Evolutionary conservation across 139 green algal genomes (phyloP).

Genomic region (Chlorella vulgaris): DNA sequence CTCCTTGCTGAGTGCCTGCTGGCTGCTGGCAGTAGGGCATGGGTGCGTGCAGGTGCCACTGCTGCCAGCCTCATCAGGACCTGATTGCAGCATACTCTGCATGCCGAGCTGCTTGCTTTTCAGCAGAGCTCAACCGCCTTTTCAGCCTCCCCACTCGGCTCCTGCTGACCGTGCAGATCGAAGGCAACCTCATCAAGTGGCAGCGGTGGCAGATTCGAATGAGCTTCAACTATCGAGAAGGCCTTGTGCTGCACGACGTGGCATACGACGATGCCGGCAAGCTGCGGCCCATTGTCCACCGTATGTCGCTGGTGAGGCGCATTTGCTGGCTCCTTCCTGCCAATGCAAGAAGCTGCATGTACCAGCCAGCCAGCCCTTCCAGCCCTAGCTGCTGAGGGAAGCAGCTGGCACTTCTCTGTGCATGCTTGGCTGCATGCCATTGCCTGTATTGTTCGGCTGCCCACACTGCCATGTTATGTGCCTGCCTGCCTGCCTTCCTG

Average conservation of each 20-base stretch:
- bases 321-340: neutral
- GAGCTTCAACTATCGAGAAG: constrained; percentile 88
- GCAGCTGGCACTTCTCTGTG: too few relatives aligned
- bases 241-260: constrained; percentile 84
- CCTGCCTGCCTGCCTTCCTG: neutral
- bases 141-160: neutral
- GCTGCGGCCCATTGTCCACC: constrained; percentile 75
- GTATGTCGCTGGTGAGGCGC: constrained; percentile 59
- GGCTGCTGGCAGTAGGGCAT: neutral
- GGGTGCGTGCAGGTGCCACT: neutral
- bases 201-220: constrained; percentile 86
- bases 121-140: neutral
- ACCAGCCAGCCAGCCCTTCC: neutral
- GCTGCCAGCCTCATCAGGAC: neutral
- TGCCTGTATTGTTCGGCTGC: neutral
- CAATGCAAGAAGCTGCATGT: neutral
- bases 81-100: neutral
- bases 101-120: neutral
- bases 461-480: neutral
- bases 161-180: constrained; percentile 35
- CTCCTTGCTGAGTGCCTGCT: neutral
- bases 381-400: too few relatives aligned
- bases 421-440: neutral
- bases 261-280: constrained; percentile 63
- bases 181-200: constrained; percentile 76